These are phyloP conservation scores for Eremomyces bilateralis DNA, from an alignment of 495 filamentous ascomycete species.

Conservation along the genomic window DNA sequence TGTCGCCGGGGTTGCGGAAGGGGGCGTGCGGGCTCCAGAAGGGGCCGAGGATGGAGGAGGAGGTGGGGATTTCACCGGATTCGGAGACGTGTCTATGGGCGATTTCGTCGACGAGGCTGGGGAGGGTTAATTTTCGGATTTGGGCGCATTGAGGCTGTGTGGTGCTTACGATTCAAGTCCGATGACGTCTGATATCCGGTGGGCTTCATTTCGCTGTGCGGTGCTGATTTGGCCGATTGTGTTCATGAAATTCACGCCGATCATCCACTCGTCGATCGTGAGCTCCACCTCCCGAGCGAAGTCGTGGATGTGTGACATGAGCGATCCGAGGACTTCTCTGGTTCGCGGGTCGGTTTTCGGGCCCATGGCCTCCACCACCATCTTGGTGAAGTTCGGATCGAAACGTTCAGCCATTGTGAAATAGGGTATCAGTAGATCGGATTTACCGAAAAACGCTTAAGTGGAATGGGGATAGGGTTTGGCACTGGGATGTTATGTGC, in stretches of 20 bases:
- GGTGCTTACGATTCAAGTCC: constrained; percentile 53
- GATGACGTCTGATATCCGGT: constrained; percentile 57
- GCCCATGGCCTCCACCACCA: constrained; percentile 54
- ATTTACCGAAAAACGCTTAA: no score
- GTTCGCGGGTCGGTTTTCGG: constrained; percentile 47
- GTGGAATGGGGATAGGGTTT: no score
- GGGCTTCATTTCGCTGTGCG: constrained; percentile 48
- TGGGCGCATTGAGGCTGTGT: background rate
- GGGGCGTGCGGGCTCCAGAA: constrained; percentile 76
- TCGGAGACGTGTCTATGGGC: constrained; percentile 61
- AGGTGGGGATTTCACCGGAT: constrained; percentile 46
- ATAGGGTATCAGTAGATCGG: no score
- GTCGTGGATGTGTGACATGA: constrained; percentile 63
- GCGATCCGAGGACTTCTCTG: constrained; percentile 37
- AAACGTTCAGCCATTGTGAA: no score
- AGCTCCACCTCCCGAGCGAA: constrained; percentile 68
- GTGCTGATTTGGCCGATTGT: constrained; percentile 31
- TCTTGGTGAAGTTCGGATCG: constrained; percentile 57
- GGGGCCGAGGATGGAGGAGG: constrained; percentile 64
- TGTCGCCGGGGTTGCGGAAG: constrained; percentile 46
- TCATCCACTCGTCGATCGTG: constrained; percentile 60
- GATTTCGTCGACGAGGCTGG: constrained; percentile 65
- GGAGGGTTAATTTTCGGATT: constrained; percentile 2
- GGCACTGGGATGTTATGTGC: no score
- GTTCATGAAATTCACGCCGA: constrained; percentile 40